phyloP scores from a whole-genome alignment of 148 eudicot genomes.

The Nepenthes mirabilis region DNA sequence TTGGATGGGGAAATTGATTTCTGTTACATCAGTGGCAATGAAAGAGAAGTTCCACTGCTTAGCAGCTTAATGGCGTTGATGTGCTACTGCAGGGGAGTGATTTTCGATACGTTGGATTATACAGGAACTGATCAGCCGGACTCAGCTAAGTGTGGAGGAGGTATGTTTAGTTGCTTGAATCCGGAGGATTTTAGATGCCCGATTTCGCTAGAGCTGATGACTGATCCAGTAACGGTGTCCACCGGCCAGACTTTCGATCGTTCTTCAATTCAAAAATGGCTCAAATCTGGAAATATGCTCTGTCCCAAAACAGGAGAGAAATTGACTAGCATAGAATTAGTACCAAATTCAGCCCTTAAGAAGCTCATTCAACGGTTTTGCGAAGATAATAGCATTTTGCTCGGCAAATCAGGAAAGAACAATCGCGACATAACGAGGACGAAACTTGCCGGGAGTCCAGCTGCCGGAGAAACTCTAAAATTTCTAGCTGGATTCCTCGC shows the following conservation, averaged over 20 bases:
- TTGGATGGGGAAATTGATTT: conserved; percentile 37
- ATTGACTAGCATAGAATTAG: conserved; percentile 37
- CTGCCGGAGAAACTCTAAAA: conserved; percentile 26
- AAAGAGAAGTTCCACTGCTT: conserved; percentile 31
- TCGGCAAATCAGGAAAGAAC: conserved; percentile 25
- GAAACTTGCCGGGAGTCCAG: conserved; percentile 23
- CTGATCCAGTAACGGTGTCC: conserved; percentile 65
- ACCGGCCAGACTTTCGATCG: conserved; percentile 84
- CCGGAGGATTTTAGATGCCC: conserved; percentile 81
- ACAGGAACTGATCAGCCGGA: conserved; percentile 5
- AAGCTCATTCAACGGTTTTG: conserved; percentile 61
- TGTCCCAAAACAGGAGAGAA: conserved; percentile 84
- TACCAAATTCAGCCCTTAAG: conserved; percentile 49
- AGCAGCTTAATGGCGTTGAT: conserved; percentile 49
- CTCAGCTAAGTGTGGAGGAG: conserved; percentile 13
- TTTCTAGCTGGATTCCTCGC: conserved; percentile 42
- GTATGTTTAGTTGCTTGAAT: conserved; percentile 28
- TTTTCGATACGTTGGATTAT: conserved; percentile 29
- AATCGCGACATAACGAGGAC: conserved; percentile 34
- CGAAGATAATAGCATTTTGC: conserved; percentile 46
- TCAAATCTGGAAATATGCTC: conserved; percentile 49
- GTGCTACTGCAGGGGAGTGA: conserved; percentile 64
- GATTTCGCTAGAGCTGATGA: conserved; percentile 81
- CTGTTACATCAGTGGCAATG: conserved; percentile 18
- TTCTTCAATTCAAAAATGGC: conserved; percentile 59